A percentile compares a stretch with the other conserved stretches of the same genome.
Conservation (phyloP, 495 filamentous ascomycete species). For the Tuber brumale region DNA sequence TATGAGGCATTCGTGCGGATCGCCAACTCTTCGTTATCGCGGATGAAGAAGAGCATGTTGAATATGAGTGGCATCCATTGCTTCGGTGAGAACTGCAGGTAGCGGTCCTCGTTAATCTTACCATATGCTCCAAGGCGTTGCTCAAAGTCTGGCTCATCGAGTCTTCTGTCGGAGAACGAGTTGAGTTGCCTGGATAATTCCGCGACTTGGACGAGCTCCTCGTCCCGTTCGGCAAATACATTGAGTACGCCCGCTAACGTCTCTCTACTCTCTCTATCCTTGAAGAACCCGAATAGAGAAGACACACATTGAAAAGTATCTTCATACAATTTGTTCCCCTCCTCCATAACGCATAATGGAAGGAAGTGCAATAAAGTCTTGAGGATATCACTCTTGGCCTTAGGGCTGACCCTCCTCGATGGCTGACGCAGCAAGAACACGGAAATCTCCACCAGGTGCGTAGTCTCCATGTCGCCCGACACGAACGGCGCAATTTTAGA, state of each 20-base stretch:
- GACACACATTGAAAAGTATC: constrained; percentile 58
- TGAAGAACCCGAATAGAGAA: constrained; percentile 79
- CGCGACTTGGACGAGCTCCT: constrained; percentile 57
- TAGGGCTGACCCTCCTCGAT: constrained; percentile 67
- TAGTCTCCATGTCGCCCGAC: constrained; percentile 59
- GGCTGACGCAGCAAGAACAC: constrained; percentile 80
- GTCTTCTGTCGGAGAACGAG: constrained; percentile 57
- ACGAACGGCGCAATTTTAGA: constrained; percentile 69
- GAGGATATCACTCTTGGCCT: constrained; percentile 73
- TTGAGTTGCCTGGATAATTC: constrained; percentile 73
- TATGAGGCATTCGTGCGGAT: constrained; percentile 77
- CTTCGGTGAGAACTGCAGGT: constrained; percentile 54
- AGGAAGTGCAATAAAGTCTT: constrained; percentile 68
- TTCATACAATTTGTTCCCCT: constrained; percentile 53
- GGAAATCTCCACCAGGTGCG: constrained; percentile 65
- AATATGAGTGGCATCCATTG: constrained; percentile 87
- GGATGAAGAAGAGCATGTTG: constrained; percentile 84
- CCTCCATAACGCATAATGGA: constrained; percentile 53
- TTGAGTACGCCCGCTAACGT: constrained; percentile 63
- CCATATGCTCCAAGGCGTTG: constrained; percentile 70
- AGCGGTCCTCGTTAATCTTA: constrained; percentile 55
- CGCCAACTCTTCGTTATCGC: constrained; percentile 77
- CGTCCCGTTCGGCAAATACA: constrained; percentile 59
- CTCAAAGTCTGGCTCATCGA: constrained; percentile 83
- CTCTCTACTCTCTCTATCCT: constrained; percentile 64